phyloP scores from a whole-genome alignment of 805 yeast genomes.

The Barnettozyma siamensis region DNA sequence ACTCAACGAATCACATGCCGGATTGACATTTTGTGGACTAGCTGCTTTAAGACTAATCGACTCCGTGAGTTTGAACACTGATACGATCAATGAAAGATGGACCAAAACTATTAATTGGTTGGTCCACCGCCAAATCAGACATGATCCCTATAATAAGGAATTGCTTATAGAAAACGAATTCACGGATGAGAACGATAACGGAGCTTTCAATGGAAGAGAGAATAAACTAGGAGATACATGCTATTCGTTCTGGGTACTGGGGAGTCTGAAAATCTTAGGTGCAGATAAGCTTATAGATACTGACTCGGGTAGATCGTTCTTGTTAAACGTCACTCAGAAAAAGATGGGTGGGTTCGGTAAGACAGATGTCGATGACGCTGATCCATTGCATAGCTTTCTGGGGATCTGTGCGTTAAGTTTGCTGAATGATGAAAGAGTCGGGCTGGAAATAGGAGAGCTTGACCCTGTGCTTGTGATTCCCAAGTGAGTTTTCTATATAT shows the following conservation, averaged over 20 bases:
- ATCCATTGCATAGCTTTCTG: constrained; percentile 62
- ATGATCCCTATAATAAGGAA: constrained; percentile 26
- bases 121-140: constrained; percentile 52
- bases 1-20: constrained; percentile 72
- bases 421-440: constrained; percentile 2
- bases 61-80: constrained; percentile 15
- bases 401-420: constrained; percentile 48
- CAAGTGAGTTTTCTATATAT: no score
- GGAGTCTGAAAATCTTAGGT: constrained; percentile 34
- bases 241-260: constrained; percentile 80
- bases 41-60: constrained; percentile 47
- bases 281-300: constrained; percentile 30
- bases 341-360: constrained; percentile 77
- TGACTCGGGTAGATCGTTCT: constrained; percentile 33
- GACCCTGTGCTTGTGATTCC: background rate
- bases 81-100: no score
- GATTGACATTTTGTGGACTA: constrained; percentile 80
- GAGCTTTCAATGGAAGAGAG: constrained; percentile 85
- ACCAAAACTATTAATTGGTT: constrained; percentile 50
- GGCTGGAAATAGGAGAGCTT: background rate
- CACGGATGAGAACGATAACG: constrained; percentile 47
- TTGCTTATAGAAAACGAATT: constrained; percentile 26
- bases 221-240: constrained; percentile 84
- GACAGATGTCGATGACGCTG: constrained; percentile 57
- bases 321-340: constrained; percentile 56